Evolutionary conservation across 345 rosid genomes (phyloP), one percentile per base, ranked within the genome.

Genomic region (Lagerstroemia speciosa): DNA sequence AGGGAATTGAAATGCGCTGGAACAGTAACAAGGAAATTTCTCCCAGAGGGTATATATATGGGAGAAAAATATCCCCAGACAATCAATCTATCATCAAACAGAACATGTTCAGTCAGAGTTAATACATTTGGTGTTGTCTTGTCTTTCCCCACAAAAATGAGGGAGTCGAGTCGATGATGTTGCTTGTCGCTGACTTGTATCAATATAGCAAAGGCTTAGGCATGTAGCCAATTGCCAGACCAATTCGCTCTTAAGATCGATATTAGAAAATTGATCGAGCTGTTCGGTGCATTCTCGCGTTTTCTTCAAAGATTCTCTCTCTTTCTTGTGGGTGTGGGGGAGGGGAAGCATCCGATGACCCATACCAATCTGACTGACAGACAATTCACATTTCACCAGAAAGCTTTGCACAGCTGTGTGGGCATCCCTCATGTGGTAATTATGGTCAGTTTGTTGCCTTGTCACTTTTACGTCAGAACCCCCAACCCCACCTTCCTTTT

Each of bases 391-490:
- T 43, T 43, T 43, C 48, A 43, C 1, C 48, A 43, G 48, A 43
- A 43, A 16, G 19, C 48, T 43, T 43, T 38, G 43, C 6, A 14
- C 11, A 7, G 43, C 12, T 38, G 43, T 37, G 50, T 30, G 48
- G 5, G 68, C 62, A 17, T 36, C 26, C 64, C 60, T 19, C 74
- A 71, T 68, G 62, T 74, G 83, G 48, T 33, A 68, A 72, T 74
- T 67, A 78, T 78, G 5, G 5, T 67, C 24, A 14, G 74, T 70
- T 72, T 19, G 79, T 75, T 76, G 70, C 72, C 66, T 31, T 45
- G 78, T 78, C 82, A 46, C 70, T 70, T 77, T 78, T 75, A 57
- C 5, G 31, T 50, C 24, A 9, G 14, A 24, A 27, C n/a, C n/a
- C n/a, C n/a, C n/a, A 15, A n/a, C 33, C 6, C 63, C 33, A 1